A percentile compares a stretch with the other conserved stretches of the same genome.
Conservation (phyloP, 2,329 filamentous ascomycete genomes). For the Pyrenophora teres region DNA sequence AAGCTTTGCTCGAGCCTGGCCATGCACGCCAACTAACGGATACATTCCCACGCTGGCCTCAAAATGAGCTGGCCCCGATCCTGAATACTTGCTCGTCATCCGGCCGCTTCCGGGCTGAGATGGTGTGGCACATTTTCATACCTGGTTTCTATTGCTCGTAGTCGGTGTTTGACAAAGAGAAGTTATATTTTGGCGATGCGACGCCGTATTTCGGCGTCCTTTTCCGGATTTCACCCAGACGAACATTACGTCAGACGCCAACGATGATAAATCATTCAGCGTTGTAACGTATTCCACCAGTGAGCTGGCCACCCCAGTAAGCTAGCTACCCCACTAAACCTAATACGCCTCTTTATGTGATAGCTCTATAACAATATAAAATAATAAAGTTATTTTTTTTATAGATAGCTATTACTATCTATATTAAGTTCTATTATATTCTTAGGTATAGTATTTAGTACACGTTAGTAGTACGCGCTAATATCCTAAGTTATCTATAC, state of each 20-base stretch:
- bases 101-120: constrained; percentile 27
- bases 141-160: neutral
- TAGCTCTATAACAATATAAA: too few species aligned
- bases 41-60: constrained; percentile 16
- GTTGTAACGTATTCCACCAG: too few species aligned
- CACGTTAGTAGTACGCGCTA: too few species aligned
- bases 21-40: constrained; percentile 18
- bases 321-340: too few species aligned
- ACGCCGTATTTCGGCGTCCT: constrained; percentile 1
- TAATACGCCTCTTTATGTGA: too few species aligned
- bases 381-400: too few species aligned
- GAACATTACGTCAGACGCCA: constrained; percentile 10
- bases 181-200: neutral
- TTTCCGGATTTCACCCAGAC: neutral
- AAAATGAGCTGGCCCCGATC: constrained; percentile 7
- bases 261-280: constrained; percentile 5
- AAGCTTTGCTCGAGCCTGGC: constrained; percentile 28
- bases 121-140: constrained; percentile 7
- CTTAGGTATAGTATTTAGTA: too few species aligned
- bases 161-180: neutral
- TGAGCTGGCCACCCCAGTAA: too few species aligned
- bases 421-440: too few species aligned
- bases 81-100: constrained; percentile 16
- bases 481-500: too few species aligned
- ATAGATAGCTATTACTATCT: too few species aligned